Percentiles rank a stretch among this genome's conserved stretches.
Conservation (phyloP, 306 rosid species). For the Canavalia ensiformis region DNA sequence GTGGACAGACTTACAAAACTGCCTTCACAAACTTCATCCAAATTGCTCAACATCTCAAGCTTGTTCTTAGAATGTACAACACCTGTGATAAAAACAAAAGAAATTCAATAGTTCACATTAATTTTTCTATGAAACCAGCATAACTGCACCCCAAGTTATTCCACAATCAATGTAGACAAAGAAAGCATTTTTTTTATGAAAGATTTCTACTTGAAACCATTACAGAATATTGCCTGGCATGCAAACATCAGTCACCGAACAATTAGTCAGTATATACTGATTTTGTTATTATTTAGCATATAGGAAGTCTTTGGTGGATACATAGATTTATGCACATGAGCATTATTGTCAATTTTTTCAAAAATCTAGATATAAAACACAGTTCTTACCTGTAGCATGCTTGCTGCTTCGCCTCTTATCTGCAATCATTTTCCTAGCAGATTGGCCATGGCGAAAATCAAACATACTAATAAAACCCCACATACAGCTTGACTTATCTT, state of each 20-base stretch:
- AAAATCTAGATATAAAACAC: conserved; percentile 25
- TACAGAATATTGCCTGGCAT: conserved; percentile 8
- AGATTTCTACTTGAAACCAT: conserved; percentile 34
- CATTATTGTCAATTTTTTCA: conserved; percentile 34
- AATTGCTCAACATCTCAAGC: conserved; percentile 61
- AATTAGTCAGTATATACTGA: neutral
- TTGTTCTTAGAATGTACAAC: conserved; percentile 65
- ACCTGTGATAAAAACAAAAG: conserved; percentile 57
- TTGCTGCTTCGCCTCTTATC: conserved; percentile 77
- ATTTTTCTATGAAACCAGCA: conserved; percentile 36
- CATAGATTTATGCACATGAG: conserved; percentile 12
- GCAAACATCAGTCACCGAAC: conserved; percentile 38
- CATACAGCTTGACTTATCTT: conserved; percentile 95
- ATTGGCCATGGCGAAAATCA: conserved; percentile 91
- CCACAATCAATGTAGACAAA: conserved; percentile 13
- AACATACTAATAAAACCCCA: conserved; percentile 96
- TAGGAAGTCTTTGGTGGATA: neutral
- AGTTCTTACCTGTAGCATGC: conserved; percentile 72
- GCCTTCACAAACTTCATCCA: conserved; percentile 65
- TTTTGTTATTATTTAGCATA: conserved; percentile 25
- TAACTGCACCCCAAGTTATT: conserved; percentile 23
- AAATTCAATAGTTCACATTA: conserved; percentile 44
- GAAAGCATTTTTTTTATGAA: conserved; percentile 27
- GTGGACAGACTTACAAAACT: conserved; percentile 62
- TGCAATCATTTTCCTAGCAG: conserved; percentile 74